Conservation (phyloP, 768 basidiomycete genomes). For the Leccinum sublutescens region DNA sequence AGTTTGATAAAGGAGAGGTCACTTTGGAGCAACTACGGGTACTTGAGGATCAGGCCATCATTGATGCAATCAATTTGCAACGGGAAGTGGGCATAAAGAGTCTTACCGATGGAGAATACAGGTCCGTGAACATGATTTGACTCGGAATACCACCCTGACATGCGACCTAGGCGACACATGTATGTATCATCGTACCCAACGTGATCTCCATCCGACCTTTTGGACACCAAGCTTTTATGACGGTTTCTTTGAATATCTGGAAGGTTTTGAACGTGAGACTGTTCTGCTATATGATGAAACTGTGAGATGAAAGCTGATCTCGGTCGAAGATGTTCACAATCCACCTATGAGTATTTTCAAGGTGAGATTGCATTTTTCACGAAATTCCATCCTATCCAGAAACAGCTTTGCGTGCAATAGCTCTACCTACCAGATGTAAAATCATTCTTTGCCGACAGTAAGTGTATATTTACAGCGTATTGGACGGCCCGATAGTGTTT, state of each 20-base stretch:
- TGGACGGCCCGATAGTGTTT: neutral
- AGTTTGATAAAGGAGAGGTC: neutral
- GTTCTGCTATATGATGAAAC: neutral
- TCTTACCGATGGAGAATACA: neutral
- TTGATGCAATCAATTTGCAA: neutral
- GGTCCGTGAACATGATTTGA: neutral
- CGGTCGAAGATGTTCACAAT: conserved; percentile 17
- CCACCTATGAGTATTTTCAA: conserved; percentile 30
- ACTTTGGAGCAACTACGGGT: neutral
- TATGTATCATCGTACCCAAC: neutral
- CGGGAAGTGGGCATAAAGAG: neutral
- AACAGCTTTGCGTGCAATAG: conserved; percentile 7
- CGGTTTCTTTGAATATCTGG: conserved; percentile 27
- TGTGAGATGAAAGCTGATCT: neutral
- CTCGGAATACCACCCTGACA: conserved; percentile 3
- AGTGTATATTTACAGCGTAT: neutral
- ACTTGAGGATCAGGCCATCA: neutral
- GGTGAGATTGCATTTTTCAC: conserved; percentile 2
- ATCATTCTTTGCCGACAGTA: conserved; percentile 22
- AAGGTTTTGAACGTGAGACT: conserved; percentile 26
- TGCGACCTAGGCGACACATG: conserved; percentile 24
- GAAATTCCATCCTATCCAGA: neutral
- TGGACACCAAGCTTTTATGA: conserved; percentile 24
- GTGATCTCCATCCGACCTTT: neutral
- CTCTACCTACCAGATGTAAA: conserved; percentile 27